phyloP scores from a whole-genome alignment of 345 rosid species.

The Salix caprea region DNA sequence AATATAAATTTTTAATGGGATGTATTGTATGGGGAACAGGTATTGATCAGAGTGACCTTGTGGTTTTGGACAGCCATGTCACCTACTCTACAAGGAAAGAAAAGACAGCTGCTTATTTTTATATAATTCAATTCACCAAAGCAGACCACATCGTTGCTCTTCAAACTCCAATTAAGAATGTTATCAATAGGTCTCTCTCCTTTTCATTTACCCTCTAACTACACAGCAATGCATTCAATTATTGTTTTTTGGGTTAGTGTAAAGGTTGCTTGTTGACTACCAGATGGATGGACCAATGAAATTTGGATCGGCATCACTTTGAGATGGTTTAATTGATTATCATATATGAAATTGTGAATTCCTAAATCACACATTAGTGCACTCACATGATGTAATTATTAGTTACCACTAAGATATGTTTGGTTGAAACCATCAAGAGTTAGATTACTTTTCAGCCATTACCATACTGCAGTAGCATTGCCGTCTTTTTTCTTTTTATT shows the following conservation, averaged over 20 bases:
- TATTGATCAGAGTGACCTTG: constrained; percentile 17
- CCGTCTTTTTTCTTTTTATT: no score
- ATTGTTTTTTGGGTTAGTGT: no score
- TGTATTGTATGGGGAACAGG: constrained; percentile 9
- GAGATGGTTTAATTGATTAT: background rate
- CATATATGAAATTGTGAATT: background rate
- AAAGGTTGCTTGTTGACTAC: background rate
- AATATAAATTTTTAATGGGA: background rate
- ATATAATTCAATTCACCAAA: constrained; percentile 26
- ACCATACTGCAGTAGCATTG: background rate
- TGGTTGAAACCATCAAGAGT: background rate
- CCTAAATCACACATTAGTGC: background rate
- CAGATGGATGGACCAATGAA: no score
- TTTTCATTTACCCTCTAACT: background rate
- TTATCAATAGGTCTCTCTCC: constrained; percentile 18
- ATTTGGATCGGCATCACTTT: background rate
- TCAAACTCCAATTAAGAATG: constrained; percentile 8
- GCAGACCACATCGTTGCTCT: background rate
- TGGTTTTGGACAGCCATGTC: constrained; percentile 21
- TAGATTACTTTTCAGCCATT: background rate
- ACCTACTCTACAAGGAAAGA: constrained; percentile 25
- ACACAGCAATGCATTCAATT: background rate
- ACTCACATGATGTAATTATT: background rate
- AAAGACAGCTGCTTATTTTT: constrained; percentile 24
- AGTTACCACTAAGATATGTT: background rate